Evolutionary conservation across 148 eudicot genomes (phyloP), one percentile per base, ranked within the genome.

Genomic region (Spergularia bocconei): DNA sequence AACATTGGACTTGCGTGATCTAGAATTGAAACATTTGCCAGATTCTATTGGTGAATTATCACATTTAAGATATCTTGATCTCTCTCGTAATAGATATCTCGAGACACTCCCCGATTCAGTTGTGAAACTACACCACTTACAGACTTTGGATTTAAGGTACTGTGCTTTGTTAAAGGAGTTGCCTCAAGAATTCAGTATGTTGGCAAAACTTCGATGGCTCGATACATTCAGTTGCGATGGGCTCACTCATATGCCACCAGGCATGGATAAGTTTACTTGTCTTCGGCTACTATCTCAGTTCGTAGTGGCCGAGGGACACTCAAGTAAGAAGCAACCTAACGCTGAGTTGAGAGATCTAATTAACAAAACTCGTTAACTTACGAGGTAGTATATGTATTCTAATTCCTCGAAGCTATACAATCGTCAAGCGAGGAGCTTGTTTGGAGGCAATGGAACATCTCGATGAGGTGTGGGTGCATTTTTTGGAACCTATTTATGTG

Each of bases 181-280:
- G 23, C 81, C 81, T 0, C 25, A 50, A 25, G 62, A 56, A 44
- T 50, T 79, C n/a, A 5, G 61, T 19, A 76, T 58, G 16, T 38
- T 80, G 53, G 55, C 38, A 0, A 66, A 62, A 11, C 71, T 80
- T 19, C 16, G 79, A 21, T 19, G 2, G 23, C 13, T 80, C 19
- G 14, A 47, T 15, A 6, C 71, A 33, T 1, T 20, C 5, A 4
- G 2, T 14, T 21, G 56, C 56, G 0, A 0, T 4, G 0, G 1
- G 17, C 7, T 58, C 15, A n/a, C 14, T 16, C 2, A 20, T 51
- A 78, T 78, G 81, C 76, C 72, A 39, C 21, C n/a, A 6, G 71
- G 76, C 36, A 39, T 78, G 65, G 72, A 67, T 9, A 38, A 55
- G 16, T 39, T 78, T 9, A 72, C 33, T 55, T 16, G 19, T 33